Evolutionary conservation across 2,329 filamentous ascomycete species (phyloP).

Genomic region (Periconia digitata): DNA sequence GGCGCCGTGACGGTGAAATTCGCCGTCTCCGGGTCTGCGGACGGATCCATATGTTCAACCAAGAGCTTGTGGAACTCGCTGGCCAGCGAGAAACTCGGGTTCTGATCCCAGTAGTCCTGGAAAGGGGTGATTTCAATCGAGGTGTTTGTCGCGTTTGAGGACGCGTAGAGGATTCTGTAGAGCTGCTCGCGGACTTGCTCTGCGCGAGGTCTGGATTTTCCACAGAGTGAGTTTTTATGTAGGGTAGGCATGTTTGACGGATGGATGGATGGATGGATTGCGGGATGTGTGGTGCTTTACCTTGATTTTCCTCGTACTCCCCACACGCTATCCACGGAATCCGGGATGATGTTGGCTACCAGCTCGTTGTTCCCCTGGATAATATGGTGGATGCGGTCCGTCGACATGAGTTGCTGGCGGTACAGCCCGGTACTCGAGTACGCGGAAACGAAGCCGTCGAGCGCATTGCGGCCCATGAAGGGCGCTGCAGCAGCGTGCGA

Average conservation of each 20-base stretch:
- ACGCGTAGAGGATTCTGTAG: conserved; percentile 4
- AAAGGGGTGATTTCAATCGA: conserved; percentile 4
- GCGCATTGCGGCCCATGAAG: conserved; percentile 45
- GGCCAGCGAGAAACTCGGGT: conserved; percentile 2
- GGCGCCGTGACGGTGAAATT: conserved; percentile 4
- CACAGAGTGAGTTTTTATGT: too few relatives aligned
- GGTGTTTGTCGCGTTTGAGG: conserved; percentile 2
- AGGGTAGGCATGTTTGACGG: not conserved
- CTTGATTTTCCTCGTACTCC: conserved; percentile 1
- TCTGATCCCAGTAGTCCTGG: conserved; percentile 7
- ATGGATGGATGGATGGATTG: not conserved
- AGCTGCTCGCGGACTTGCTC: conserved; percentile 7
- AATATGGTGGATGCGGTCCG: conserved; percentile 42
- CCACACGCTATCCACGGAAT: conserved; percentile 5
- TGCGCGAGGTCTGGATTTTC: conserved; percentile 5
- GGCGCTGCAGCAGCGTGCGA: conserved; percentile 44
- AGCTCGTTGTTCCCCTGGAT: conserved; percentile 14
- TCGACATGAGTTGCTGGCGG: conserved; percentile 43
- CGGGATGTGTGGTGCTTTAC: not conserved
- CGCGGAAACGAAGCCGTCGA: conserved; percentile 41
- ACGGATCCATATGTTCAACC: conserved; percentile 1
- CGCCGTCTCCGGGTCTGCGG: not conserved
- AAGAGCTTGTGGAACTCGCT: conserved; percentile 2
- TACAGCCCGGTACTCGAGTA: conserved; percentile 41
- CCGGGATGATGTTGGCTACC: conserved; percentile 6